A percentile compares a stretch with the other conserved stretches of the same genome.
These are phyloP conservation scores for Dactylorhiza incarnata DNA, from an alignment of 106 monocot genomes.

Conservation along the genomic window DNA sequence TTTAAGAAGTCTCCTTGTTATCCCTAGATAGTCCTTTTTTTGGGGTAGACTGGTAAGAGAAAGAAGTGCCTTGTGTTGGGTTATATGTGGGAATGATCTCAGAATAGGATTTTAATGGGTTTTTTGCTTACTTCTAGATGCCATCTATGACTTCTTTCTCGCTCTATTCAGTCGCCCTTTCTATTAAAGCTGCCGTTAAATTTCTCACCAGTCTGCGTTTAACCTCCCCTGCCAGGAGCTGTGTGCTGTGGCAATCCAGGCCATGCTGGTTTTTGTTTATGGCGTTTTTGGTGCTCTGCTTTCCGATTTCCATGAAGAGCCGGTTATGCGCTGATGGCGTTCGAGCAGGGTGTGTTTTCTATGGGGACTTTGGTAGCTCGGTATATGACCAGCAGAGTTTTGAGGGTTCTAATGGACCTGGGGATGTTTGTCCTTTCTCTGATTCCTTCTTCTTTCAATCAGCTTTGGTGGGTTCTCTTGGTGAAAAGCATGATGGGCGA, in stretches of 20 bases:
- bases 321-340: neutral
- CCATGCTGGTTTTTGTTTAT: neutral
- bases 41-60: neutral
- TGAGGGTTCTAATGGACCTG: slow-evolving; percentile 12
- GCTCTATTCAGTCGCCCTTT: neutral
- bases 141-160: neutral
- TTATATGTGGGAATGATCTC: neutral
- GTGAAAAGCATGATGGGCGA: slow-evolving; percentile 13
- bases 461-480: slow-evolving; percentile 17
- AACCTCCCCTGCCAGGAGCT: neutral
- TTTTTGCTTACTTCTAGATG: neutral
- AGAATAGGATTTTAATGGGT: neutral
- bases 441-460: slow-evolving; percentile 52
- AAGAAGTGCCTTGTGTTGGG: neutral
- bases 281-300: slow-evolving; percentile 8
- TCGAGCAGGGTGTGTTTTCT: slow-evolving; percentile 14
- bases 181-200: neutral
- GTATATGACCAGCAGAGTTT: slow-evolving; percentile 3
- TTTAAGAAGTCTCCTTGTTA: neutral
- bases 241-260: neutral
- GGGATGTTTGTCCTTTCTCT: slow-evolving; percentile 26
- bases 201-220: neutral
- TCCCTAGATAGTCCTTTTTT: neutral
- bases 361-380: slow-evolving; percentile 11
- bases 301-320: neutral